Evolutionary conservation across 23 red algal species (phyloP), one percentile per base, ranked within the genome.

Genomic region (Gracilaria gracilis): DNA sequence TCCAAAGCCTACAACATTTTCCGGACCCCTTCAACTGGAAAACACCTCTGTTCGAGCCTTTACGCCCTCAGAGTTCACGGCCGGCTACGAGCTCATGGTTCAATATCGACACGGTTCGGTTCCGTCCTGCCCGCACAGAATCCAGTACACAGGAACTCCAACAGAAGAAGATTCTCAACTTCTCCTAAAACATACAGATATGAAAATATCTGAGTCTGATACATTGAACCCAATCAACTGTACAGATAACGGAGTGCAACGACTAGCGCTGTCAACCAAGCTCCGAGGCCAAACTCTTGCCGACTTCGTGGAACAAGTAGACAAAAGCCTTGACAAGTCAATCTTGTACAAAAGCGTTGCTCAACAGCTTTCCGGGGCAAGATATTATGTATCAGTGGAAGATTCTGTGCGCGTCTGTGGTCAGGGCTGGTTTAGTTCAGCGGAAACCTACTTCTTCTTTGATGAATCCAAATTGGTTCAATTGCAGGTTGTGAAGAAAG

Each of bases 401-500:
- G 87, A 90, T 71, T 66, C 76, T 32, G 50, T 57, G 27, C 87
- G 74, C 9, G 44, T 61, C 42, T 80, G 87, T 67, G 87, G 59
- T 23, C 57, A 66, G 33, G 35, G 48, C 69, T 90, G 87, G 87
- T 90, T 90, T 51, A 81, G 54, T 34, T 32, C 53, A 32, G 28
- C 48, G n/a, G 87, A 90, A 42, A 54, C 76, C 13, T 90, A 77
- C 58, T 49, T 90, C 37, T 90, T 90, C 38, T 90, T 90, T 70
- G 87, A 90, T 73, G 87, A 90, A 64, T 80, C 87, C 42, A 50
- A 66, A 15, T 28, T 71, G 16, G 57, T 80, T 11, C 51, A 66
- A 59, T 27, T 90, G 27, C 53, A 27, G 8, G 87, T 90, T 28
- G 87, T 90, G 32, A 57, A 66, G 35, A 90, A 90, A 74, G 46